phyloP scores from a whole-genome alignment of 2,329 filamentous ascomycete species.

The Venturia aucupariae region DNA sequence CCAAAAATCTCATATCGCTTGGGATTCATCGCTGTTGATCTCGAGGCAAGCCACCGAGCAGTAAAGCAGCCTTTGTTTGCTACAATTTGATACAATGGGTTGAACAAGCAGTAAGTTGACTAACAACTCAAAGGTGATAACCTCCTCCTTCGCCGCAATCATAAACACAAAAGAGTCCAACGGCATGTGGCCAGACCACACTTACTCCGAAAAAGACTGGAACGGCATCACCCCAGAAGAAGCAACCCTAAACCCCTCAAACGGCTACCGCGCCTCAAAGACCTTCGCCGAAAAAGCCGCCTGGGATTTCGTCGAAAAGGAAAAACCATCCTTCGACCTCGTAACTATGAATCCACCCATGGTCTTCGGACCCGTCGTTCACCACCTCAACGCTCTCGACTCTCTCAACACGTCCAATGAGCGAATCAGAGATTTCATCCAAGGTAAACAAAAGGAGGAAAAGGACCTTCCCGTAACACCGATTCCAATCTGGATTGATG shows the following conservation, averaged over 20 bases:
- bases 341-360: conserved; percentile 42
- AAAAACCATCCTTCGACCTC: conserved; percentile 42
- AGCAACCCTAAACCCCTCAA: conserved; percentile 33
- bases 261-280: conserved; percentile 47
- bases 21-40: no score
- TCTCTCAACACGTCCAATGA: conserved; percentile 65
- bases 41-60: no score
- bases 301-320: conserved; percentile 44
- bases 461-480: conserved; percentile 46
- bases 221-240: conserved; percentile 46
- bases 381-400: conserved; percentile 54
- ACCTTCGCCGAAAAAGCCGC: conserved; percentile 50
- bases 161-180: conserved; percentile 42
- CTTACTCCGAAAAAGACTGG: conserved; percentile 48
- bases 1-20: no score
- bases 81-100: no score
- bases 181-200: conserved; percentile 38
- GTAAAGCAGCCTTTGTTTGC: no score
- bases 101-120: no score
- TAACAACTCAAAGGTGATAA: conserved; percentile 42
- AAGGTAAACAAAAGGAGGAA: conserved; percentile 47
- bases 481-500: conserved; percentile 40
- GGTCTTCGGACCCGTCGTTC: conserved; percentile 42
- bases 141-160: conserved; percentile 60
- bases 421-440: conserved; percentile 54